Evolutionary conservation across 306 rosid genomes (phyloP), one percentile per base, ranked within the genome.

Genomic region (Malus sylvestris): DNA sequence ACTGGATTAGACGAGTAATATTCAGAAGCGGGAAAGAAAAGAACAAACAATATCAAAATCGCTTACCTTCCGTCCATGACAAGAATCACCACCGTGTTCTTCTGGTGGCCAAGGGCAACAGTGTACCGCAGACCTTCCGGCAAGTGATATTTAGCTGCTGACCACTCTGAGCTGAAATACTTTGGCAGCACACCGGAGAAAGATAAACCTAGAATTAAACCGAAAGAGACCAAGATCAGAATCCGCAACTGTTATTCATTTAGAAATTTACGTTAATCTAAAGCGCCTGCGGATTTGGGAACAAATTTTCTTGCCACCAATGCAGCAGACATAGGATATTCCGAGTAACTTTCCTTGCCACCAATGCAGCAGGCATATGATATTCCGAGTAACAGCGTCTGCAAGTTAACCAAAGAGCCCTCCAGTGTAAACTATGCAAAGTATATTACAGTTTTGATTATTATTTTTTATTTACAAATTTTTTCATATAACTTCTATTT

Each of bases 1-100:
- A 61, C n/a, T n/a, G 51, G 32, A 63, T 59, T 73, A 44, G 16
- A 68, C 14, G 33, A 29, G 15, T 29, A 7, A 6, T 29, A 14
- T 62, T 27, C 10, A 6, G 38, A 62, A 3, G 19, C n/a, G 25
- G 16, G 15, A 16, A 53, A 22, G 23, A 35, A 58, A 73, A 60
- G 42, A 42, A 40, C n/a, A 5, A 51, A 32, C 30, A 76, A 10
- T 42, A 18, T 40, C 29, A 4, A 19, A 18, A 46, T 16, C 14
- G 4, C 9, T n/a, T 92, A 92, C 97, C 97, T 92, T 84, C 97
- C 97, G 82, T 90, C 96, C 93, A 87, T 87, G 85, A 93, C 97
- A 19, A 92, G 91, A 78, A 90, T 87, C 38, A 87, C 82, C 40
- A 92, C 67, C 16, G 92, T 89, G 76, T 88, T 86, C 87, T 88